phyloP scores from a whole-genome alignment of 2,329 filamentous ascomycete genomes.

The Colletotrichum phormii region DNA sequence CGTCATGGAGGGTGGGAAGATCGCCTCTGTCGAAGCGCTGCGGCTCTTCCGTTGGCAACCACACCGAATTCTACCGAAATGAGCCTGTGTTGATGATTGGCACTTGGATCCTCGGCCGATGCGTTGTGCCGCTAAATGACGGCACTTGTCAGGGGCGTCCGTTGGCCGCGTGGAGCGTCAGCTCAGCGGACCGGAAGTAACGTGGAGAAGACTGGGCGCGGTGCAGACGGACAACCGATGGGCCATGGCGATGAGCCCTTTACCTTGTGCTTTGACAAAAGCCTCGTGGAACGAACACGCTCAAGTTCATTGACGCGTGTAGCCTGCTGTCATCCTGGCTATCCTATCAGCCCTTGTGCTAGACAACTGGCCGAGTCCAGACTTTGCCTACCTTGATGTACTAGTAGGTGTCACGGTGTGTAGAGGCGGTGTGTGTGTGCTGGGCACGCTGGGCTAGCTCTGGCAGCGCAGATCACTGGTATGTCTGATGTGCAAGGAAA shows the following conservation, averaged over 20 bases:
- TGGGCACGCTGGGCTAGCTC: too few species aligned
- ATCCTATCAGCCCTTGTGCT: background rate
- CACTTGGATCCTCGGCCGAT: background rate
- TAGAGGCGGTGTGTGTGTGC: too few species aligned
- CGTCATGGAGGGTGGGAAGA: background rate
- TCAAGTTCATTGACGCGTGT: background rate
- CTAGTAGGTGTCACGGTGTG: too few species aligned
- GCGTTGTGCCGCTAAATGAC: background rate
- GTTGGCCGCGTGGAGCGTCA: background rate
- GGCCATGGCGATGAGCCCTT: background rate
- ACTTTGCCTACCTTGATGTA: background rate
- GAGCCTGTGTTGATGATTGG: background rate
- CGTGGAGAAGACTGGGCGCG: background rate
- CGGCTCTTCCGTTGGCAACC: background rate
- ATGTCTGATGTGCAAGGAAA: too few species aligned
- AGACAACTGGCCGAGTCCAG: background rate
- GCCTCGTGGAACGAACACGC: background rate
- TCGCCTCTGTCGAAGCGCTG: background rate
- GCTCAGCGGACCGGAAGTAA: background rate
- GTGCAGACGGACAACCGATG: background rate
- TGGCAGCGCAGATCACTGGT: too few species aligned
- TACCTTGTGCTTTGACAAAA: background rate
- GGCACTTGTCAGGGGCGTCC: constrained; percentile 7
- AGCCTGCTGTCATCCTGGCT: background rate
- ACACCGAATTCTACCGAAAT: background rate